A percentile compares a stretch with the other conserved stretches of the same genome.
Conservation (phyloP, 2,329 filamentous ascomycete species). For the Alternaria metachromatica region DNA sequence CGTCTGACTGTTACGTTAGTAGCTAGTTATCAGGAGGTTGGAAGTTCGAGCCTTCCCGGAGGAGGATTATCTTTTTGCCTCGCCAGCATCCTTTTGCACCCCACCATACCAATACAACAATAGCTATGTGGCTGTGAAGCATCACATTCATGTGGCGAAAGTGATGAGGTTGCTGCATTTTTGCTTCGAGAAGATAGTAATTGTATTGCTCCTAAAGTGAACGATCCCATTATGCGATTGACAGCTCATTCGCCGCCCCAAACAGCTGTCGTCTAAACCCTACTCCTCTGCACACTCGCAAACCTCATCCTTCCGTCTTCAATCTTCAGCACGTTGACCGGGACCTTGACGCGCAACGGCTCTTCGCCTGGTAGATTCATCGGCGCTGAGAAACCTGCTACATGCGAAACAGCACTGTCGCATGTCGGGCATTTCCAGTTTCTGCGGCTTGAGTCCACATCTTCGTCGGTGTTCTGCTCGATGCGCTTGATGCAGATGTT, state of each 20-base stretch:
- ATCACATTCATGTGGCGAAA: not conserved
- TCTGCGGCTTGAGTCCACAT: not conserved
- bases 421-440: not conserved
- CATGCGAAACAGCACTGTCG: not conserved
- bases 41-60: slow-evolving; percentile 36
- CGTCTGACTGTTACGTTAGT: slow-evolving; percentile 64
- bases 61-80: slow-evolving; percentile 19
- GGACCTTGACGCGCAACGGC: not conserved
- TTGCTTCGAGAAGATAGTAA: not conserved
- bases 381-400: not conserved
- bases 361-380: slow-evolving; percentile 2
- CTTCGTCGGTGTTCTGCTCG: not conserved
- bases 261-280: not conserved
- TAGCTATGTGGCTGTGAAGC: not conserved
- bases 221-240: fast-evolving
- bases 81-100: fast-evolving
- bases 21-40: slow-evolving; percentile 26
- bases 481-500: not conserved
- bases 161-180: not conserved
- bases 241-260: not conserved
- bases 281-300: not conserved
- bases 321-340: not conserved
- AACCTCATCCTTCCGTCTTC: not conserved
- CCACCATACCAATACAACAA: not conserved
- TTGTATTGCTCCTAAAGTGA: not conserved